phyloP scores from a whole-genome alignment of 2,329 filamentous ascomycete genomes.

The Ascochyta rabiei region DNA sequence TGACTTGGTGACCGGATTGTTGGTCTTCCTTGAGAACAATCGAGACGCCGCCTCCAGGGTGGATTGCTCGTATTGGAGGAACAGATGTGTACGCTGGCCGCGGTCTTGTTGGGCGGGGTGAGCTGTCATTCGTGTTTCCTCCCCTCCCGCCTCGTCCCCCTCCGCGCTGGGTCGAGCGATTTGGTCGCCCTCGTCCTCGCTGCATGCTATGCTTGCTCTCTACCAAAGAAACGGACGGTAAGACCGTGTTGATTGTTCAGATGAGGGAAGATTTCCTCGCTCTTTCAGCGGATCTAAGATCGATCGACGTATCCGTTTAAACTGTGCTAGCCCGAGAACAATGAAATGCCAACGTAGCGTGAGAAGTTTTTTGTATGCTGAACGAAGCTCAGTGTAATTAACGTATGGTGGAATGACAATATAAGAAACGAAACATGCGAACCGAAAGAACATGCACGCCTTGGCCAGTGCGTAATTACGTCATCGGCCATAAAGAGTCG shows the following conservation, averaged over 20 bases:
- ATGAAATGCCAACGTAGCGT: too few relatives aligned
- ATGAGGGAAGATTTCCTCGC: not conserved
- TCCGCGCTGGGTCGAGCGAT: not conserved
- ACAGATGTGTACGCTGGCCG: conserved; percentile 25
- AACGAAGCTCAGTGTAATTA: too few relatives aligned
- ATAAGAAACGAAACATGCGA: not conserved
- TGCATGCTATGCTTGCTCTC: conserved; percentile 6
- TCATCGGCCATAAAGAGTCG: not conserved
- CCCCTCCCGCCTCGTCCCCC: conserved; percentile 1
- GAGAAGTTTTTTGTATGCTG: too few relatives aligned
- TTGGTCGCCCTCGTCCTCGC: conserved; percentile 24
- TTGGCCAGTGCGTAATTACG: conserved; percentile 9
- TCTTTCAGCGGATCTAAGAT: not conserved
- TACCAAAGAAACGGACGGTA: not conserved
- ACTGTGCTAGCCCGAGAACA: not conserved
- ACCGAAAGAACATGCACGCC: not conserved
- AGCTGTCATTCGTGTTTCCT: conserved; percentile 2
- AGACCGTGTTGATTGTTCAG: not conserved
- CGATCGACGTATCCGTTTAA: not conserved
- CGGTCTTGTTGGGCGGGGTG: conserved; percentile 10
- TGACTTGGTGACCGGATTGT: conserved; percentile 72
- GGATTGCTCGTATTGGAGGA: conserved; percentile 46
- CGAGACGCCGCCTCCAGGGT: conserved; percentile 68
- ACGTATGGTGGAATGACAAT: too few relatives aligned
- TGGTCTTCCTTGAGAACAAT: conserved; percentile 80